Conservation (phyloP, 208 protist genomes). For the Blechomonas ayalai region DNA sequence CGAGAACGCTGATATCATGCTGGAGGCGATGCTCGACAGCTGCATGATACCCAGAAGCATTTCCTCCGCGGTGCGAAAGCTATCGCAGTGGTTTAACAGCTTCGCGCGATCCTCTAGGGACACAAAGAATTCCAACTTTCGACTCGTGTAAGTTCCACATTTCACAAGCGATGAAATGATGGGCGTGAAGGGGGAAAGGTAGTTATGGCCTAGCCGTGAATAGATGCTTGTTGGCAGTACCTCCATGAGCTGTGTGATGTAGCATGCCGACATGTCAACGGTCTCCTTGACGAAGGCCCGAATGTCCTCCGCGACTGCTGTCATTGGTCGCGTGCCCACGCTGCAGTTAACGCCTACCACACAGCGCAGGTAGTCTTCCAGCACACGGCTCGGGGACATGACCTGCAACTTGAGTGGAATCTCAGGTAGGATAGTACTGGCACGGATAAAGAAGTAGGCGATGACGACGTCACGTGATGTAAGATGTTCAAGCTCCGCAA, state of each 20-base stretch:
- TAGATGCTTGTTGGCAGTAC: constrained; percentile 24
- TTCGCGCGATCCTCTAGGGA: constrained; percentile 28
- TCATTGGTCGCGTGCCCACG: background rate
- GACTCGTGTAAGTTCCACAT: constrained; percentile 18
- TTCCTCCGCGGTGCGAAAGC: constrained; percentile 22
- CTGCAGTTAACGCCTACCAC: constrained; percentile 7
- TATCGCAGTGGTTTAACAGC: constrained; percentile 11
- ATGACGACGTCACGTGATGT: no score
- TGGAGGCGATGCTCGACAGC: constrained; percentile 38
- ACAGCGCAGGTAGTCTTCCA: constrained; percentile 9
- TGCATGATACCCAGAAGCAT: constrained; percentile 34
- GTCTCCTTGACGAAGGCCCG: constrained; percentile 13
- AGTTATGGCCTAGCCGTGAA: constrained; percentile 25
- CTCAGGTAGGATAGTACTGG: no score
- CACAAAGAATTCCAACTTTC: constrained; percentile 45
- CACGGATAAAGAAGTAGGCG: no score
- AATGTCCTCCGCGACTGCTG: background rate
- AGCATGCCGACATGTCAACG: constrained; percentile 8
- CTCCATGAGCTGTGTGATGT: constrained; percentile 14
- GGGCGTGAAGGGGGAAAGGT: constrained; percentile 21
- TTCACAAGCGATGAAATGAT: constrained; percentile 18
- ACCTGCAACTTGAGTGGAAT: constrained; percentile 28
- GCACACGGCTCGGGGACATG: constrained; percentile 12
- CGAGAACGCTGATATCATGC: constrained; percentile 42
- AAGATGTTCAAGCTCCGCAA: no score